phyloP scores from a whole-genome alignment of 306 rosid genomes.

The Calophaca sinica region DNA sequence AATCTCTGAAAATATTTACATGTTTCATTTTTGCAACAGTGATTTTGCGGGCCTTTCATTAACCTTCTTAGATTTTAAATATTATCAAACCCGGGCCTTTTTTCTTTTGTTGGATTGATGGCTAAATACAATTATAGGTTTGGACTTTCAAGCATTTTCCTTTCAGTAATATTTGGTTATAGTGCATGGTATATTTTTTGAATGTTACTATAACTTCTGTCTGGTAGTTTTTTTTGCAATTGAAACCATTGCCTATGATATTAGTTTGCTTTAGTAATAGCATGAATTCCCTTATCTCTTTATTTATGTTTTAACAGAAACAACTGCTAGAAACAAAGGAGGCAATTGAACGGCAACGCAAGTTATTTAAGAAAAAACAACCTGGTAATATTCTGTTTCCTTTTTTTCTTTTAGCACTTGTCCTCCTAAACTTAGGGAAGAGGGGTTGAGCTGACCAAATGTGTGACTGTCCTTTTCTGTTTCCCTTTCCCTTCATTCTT shows the following conservation, averaged over 20 bases:
- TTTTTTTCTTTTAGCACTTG: constrained; percentile 33
- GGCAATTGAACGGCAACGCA: constrained; percentile 92
- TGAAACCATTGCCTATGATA: constrained; percentile 26
- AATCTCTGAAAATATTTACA: constrained; percentile 17
- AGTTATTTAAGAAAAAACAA: constrained; percentile 87
- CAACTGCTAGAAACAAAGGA: constrained; percentile 91
- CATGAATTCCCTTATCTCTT: constrained; percentile 25
- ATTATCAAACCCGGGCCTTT: constrained; percentile 10
- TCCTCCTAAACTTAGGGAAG: constrained; percentile 16
- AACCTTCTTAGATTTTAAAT: constrained; percentile 18
- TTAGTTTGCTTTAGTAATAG: constrained; percentile 19
- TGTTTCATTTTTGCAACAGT: constrained; percentile 2
- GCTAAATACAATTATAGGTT: neutral
- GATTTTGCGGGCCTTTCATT: neutral
- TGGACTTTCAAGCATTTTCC: constrained; percentile 5
- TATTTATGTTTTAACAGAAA: constrained; percentile 56
- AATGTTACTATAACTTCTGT: constrained; percentile 17
- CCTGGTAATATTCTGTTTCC: constrained; percentile 59
- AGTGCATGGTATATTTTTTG: constrained; percentile 5
- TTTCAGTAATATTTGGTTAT: constrained; percentile 36
- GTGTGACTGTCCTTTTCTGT: neutral
- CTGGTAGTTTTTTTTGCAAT: constrained; percentile 22
- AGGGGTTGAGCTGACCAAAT: constrained; percentile 4
- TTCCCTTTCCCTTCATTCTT: neutral
- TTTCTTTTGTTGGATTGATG: constrained; percentile 26